phyloP scores from a whole-genome alignment of 2,329 filamentous ascomycete species.

The Colletotrichum euphorbiae region DNA sequence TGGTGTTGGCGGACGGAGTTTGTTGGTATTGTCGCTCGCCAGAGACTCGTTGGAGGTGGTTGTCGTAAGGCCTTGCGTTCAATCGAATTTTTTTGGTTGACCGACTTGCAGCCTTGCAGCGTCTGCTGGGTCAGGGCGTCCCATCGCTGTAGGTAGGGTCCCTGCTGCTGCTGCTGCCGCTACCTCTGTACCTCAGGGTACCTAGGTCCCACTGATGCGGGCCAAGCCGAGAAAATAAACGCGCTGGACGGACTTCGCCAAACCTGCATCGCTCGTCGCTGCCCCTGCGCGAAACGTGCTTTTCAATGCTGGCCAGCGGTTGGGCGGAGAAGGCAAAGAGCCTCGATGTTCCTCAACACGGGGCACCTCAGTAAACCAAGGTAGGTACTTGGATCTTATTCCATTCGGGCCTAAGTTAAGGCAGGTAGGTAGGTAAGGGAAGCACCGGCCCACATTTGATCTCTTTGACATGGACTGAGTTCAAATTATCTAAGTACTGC shows the following conservation, averaged over 20 bases:
- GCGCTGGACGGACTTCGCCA: constrained; percentile 28
- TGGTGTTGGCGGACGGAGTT: neutral
- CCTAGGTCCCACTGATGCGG: constrained; percentile 35
- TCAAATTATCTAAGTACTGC: too few species aligned
- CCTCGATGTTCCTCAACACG: too few species aligned
- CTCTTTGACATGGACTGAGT: too few species aligned
- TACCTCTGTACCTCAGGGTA: constrained; percentile 9
- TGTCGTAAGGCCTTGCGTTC: neutral
- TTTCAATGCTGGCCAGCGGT: too few species aligned
- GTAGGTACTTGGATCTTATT: too few species aligned
- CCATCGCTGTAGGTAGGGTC: constrained; percentile 3
- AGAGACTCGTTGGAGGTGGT: constrained; percentile 26
- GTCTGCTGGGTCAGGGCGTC: neutral
- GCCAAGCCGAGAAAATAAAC: constrained; percentile 38
- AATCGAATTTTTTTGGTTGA: constrained; percentile 29
- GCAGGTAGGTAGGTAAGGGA: too few species aligned
- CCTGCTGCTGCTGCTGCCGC: constrained; percentile 23
- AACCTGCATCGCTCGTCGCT: too few species aligned
- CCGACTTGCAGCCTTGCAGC: constrained; percentile 31
- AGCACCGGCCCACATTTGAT: too few species aligned
- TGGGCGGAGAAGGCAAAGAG: too few species aligned
- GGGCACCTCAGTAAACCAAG: too few species aligned
- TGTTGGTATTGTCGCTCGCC: neutral
- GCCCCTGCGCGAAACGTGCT: too few species aligned
- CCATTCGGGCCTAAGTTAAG: too few species aligned